Evolutionary conservation across 2,329 filamentous ascomycete species (phyloP), one percentile per base, ranked within the genome.

Genomic region (Talaromyces sp.): DNA sequence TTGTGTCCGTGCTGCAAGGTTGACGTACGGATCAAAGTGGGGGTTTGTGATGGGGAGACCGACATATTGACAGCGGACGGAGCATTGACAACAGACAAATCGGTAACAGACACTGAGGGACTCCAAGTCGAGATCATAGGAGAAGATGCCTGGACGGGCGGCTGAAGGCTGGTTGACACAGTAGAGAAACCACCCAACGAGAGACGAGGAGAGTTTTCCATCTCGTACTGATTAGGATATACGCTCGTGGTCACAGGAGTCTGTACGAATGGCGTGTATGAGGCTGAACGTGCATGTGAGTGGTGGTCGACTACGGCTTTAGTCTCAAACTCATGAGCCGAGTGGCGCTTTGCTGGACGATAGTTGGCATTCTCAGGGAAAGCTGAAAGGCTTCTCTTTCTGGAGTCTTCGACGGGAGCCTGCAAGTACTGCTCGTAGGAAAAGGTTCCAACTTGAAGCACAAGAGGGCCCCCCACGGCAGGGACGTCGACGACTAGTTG

Each of bases 21-120:
- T 2, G 89, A 90, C 5, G 89, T 90, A 65, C 89, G 84, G 63
- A 91, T 87, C 65, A 91, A 76, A 27, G 85, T 84, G 45, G 88
- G 89, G 65, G 85, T 86, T 37, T 82, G 56, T 4, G 56, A 59
- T 14, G 45, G 56, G 11, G 83, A 80, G 6, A 85, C 84, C 47
- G 81, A 75, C 54, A 64, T 59, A 81, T 74, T 52, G 82, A 73
- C 68, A 75, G 72, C 66, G 74, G 72, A 67, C 75, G 73, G 67
- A 54, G 74, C 65, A 50, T 79, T 74, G 61, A 74, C 70, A 68
- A 80, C 72, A 13, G 80, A 76, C 14, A 82, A 75, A 14, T 75
- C 76, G 27, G 83, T 76, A 4, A 82, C 75, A 31, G 79, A 74
- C 69, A 85, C 85, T 1, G 78, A 78, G 8, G 81, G 75, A 65